Base-by-base conservation (phyloP, 169 alveolate genomes). In the Amoebophrya sp. region DNA sequence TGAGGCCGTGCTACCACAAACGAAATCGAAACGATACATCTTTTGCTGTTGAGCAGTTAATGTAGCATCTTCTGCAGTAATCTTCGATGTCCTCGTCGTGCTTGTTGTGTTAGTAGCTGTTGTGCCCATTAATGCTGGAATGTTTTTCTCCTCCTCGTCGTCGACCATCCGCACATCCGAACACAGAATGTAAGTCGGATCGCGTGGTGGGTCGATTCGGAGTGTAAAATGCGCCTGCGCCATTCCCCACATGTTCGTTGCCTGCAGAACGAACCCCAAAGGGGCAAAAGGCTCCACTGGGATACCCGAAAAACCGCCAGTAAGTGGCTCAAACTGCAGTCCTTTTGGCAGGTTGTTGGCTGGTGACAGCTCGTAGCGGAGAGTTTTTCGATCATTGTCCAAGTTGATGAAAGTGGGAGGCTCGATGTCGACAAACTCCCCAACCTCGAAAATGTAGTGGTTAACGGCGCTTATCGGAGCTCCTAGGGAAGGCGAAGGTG, bases 171-270 rank as follows among this genome's bases (percentile, higher is more conserved):
- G 0, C 76, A 53, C 76, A 36, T 65, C 83, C 33, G 36, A 29
- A 26, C 83, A 65, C 26, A 65, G 2, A 29, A 65, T 6, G 26
- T 65, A 65, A 1, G 3, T 6, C 83, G 83, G 83, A 6, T 65
- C 83, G 38, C 39, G 33, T 36, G 83, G 83, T 26, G 33, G 33
- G 33, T 18, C 83, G 36, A 65, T 36, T 6, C 33, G 2, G 36
- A 65, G 33, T 36, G 83, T 65, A 26, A 65, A 65, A 6, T 65
- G 83, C 83, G 83, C 83, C 83, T 65, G 83, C 33, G 83, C 83
- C 36, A 36, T 6, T 1, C 83, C 83, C 83, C 83, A 65, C 83
- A 18, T 6, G 83, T 65, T 65, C 26, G 83, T 6, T 26, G 83
- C 83, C 33, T 65, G 83, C 33, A 65, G 0, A 10, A 65, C 83